Evolutionary conservation across 1,284 basidiomycete genomes (phyloP).

Genomic region (Blastosporella zonata): DNA sequence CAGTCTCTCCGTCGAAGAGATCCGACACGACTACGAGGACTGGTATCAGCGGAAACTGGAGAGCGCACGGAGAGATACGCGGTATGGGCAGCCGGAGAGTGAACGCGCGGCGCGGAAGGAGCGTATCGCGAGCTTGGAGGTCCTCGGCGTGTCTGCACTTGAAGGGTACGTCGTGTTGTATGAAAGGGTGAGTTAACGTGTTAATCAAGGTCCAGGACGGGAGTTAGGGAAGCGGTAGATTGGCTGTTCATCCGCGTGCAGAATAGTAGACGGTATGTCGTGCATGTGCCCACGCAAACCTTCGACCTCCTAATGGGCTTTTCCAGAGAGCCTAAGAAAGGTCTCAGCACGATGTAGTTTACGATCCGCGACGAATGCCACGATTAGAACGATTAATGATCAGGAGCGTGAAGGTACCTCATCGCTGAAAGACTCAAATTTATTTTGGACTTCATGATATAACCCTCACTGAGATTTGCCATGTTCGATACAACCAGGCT

Average conservation of each 20-base stretch:
- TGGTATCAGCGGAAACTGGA: constrained; percentile 79
- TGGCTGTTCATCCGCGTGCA: constrained; percentile 93
- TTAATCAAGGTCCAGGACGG: too few species aligned
- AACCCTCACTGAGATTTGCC: too few species aligned
- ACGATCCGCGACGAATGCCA: background rate
- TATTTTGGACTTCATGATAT: too few species aligned
- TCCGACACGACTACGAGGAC: constrained; percentile 85
- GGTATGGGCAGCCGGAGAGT: constrained; percentile 45
- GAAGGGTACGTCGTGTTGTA: constrained; percentile 66
- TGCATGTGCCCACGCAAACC: background rate
- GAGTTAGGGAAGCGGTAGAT: constrained; percentile 86
- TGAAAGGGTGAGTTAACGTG: background rate
- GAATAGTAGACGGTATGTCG: constrained; percentile 66
- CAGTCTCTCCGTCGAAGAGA: constrained; percentile 83
- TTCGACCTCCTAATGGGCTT: background rate
- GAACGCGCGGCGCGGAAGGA: constrained; percentile 53
- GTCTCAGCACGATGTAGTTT: constrained; percentile 7
- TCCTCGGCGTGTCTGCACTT: constrained; percentile 86
- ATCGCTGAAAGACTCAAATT: too few species aligned
- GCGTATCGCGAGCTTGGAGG: constrained; percentile 82
- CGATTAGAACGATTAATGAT: too few species aligned
- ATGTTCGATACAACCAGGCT: too few species aligned
- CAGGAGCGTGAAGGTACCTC: too few species aligned
- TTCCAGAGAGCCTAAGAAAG: constrained; percentile 18
- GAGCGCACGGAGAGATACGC: constrained; percentile 49